Conservation (phyloP, 2,329 filamentous ascomycete species). For the Penicillium italicum region DNA sequence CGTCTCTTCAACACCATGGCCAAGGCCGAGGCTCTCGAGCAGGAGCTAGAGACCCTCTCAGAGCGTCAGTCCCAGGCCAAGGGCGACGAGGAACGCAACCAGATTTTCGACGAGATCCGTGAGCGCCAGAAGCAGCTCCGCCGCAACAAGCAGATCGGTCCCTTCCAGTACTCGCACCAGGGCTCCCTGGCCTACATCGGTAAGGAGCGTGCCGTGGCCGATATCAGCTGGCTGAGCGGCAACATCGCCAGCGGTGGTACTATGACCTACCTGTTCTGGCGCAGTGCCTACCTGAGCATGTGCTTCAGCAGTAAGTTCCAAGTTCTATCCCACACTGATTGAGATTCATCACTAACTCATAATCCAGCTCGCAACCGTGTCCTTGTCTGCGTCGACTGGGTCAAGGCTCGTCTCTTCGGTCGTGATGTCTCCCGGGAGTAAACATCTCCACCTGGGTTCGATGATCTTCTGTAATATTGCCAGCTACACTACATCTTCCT, state of each 20-base stretch:
- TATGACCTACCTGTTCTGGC: slow-evolving; percentile 97
- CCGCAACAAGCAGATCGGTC: slow-evolving; percentile 89
- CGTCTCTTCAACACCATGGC: slow-evolving; percentile 99
- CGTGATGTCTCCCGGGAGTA: slow-evolving; percentile 69
- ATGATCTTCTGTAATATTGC: slow-evolving; percentile 13
- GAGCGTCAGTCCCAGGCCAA: slow-evolving; percentile 64
- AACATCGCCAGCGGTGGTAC: slow-evolving; percentile 92
- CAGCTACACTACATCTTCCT: slow-evolving; percentile 7
- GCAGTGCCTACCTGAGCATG: slow-evolving; percentile 97
- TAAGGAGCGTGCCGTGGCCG: slow-evolving; percentile 94
- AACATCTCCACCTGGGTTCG: slow-evolving; percentile 12
- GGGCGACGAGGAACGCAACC: slow-evolving; percentile 55
- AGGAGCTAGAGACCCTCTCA: slow-evolving; percentile 67
- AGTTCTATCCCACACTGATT: slow-evolving; percentile 11
- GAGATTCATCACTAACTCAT: slow-evolving; percentile 1
- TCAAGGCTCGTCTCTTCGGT: slow-evolving; percentile 94
- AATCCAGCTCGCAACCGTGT: slow-evolving; percentile 80
- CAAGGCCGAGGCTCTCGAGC: slow-evolving; percentile 80
- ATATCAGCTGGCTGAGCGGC: slow-evolving; percentile 95
- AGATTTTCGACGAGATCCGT: slow-evolving; percentile 72
- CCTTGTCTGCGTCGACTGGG: slow-evolving; percentile 88
- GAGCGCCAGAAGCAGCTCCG: slow-evolving; percentile 79
- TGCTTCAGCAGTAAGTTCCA: slow-evolving; percentile 94
- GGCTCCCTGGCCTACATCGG: slow-evolving; percentile 96
- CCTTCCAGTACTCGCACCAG: slow-evolving; percentile 98